A percentile compares a stretch with the other conserved stretches of the same genome.
Conservation (phyloP, 306 rosid species). For the Astragalus glycyphyllos region DNA sequence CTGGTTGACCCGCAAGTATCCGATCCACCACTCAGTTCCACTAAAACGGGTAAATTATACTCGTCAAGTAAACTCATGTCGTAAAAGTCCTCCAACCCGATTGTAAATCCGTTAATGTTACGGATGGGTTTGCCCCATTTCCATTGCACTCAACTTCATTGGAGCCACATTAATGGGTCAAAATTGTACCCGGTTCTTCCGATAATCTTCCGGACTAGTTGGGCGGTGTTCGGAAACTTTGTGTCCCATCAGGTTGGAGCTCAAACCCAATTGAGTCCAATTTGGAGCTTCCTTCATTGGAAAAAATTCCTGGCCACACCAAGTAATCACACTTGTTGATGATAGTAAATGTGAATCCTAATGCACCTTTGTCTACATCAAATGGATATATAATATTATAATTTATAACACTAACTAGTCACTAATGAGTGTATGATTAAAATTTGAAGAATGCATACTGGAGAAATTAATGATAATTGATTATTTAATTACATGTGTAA, state of each 20-base stretch:
- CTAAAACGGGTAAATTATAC: conserved; percentile 59
- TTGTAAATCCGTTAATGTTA: conserved; percentile 73
- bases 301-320: conserved; percentile 69
- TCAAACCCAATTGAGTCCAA: conserved; percentile 70
- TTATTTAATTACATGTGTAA: conserved; percentile 39
- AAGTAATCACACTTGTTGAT: conserved; percentile 64
- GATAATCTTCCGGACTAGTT: conserved; percentile 82
- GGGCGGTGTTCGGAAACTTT: conserved; percentile 52
- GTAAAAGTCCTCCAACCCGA: conserved; percentile 65
- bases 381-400: not conserved
- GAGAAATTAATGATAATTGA: not conserved
- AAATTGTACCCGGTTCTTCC: conserved; percentile 71
- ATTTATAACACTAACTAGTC: too few species aligned
- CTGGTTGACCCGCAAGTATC: conserved; percentile 64
- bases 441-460: not conserved
- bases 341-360: conserved; percentile 53
- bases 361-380: conserved; percentile 37
- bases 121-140: conserved; percentile 68
- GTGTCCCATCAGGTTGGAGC: conserved; percentile 57
- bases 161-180: conserved; percentile 78
- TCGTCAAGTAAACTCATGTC: conserved; percentile 83
- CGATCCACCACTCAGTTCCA: conserved; percentile 57
- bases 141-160: conserved; percentile 70
- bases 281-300: conserved; percentile 57
- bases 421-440: not conserved